These are phyloP conservation scores for Pelargonium fulgidum DNA, from an alignment of 441 rosid species.

Conservation along the genomic window DNA sequence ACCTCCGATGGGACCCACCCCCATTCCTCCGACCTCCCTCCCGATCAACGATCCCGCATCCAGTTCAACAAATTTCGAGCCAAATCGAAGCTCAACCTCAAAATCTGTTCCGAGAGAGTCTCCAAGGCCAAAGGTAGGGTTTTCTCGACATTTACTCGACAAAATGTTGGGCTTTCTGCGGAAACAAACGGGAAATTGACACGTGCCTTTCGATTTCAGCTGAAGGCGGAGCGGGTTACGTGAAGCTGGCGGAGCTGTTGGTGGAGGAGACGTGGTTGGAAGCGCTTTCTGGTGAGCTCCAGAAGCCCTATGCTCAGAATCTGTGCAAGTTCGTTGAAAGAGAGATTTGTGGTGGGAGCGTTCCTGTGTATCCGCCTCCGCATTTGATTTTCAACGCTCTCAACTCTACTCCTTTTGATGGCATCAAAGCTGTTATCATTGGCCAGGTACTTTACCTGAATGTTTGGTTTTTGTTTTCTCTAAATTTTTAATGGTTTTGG, in stretches of 20 bases:
- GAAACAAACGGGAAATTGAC: background rate
- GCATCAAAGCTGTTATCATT: constrained; percentile 72
- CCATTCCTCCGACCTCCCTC: constrained; percentile 36
- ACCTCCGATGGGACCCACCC: background rate
- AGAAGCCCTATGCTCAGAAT: constrained; percentile 54
- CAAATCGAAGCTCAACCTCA: constrained; percentile 61
- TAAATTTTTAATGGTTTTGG: background rate
- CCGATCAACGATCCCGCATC: constrained; percentile 46
- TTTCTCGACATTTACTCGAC: background rate
- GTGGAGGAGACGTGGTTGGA: constrained; percentile 78
- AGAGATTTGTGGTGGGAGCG: constrained; percentile 38
- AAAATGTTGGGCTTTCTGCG: constrained; percentile 1
- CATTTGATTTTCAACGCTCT: constrained; percentile 77
- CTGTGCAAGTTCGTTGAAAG: constrained; percentile 54
- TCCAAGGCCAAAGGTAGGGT: constrained; percentile 44
- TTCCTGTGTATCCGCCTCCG: constrained; percentile 64
- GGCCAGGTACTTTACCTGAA: constrained; percentile 52
- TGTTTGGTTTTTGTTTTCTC: background rate
- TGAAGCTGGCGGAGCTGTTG: constrained; percentile 59
- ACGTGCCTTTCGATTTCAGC: constrained; percentile 5
- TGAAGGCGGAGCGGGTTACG: constrained; percentile 41
- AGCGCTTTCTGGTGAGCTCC: constrained; percentile 60
- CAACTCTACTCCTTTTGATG: constrained; percentile 67
- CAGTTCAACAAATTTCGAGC: constrained; percentile 60
- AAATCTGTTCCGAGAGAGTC: constrained; percentile 52